A percentile compares a stretch with the other conserved stretches of the same genome.
phyloP scores from a whole-genome alignment of 2,329 filamentous ascomycete genomes.

The Xylaria sp. region DNA sequence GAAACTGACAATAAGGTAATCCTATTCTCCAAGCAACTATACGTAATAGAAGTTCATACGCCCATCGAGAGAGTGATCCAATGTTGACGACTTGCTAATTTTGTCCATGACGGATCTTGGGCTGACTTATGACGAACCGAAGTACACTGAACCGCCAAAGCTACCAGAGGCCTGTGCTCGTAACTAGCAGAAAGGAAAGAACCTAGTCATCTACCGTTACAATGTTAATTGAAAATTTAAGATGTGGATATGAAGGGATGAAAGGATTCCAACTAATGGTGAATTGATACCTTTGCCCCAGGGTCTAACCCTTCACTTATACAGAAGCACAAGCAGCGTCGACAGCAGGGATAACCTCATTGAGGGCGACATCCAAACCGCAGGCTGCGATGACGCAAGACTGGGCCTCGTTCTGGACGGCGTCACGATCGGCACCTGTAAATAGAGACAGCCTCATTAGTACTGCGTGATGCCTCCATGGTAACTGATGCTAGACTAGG shows the following conservation, averaged over 20 bases:
- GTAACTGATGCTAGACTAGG: neutral
- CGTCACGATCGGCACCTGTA: slow-evolving; percentile 16
- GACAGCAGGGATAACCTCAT: slow-evolving; percentile 30
- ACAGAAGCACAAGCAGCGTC: slow-evolving; percentile 20
- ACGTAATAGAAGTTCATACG: no score
- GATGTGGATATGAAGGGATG: no score
- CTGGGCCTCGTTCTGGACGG: slow-evolving; percentile 8
- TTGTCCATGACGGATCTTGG: no score
- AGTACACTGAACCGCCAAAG: neutral
- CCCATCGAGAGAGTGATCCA: no score
- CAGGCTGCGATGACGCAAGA: slow-evolving; percentile 32
- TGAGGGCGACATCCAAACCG: slow-evolving; percentile 11
- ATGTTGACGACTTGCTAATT: no score
- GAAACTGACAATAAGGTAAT: no score
- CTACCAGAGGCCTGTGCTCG: neutral
- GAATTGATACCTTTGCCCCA: neutral
- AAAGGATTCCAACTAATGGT: neutral
- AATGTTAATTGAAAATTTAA: neutral
- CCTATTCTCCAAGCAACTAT: no score
- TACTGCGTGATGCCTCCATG: neutral
- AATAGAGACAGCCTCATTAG: slow-evolving; percentile 6
- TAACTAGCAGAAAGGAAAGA: neutral
- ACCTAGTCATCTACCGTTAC: neutral
- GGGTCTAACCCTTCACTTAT: neutral
- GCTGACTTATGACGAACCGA: no score